Evolutionary conservation across 495 filamentous ascomycete genomes (phyloP).

Genomic region (Trichoderma asperelloides): DNA sequence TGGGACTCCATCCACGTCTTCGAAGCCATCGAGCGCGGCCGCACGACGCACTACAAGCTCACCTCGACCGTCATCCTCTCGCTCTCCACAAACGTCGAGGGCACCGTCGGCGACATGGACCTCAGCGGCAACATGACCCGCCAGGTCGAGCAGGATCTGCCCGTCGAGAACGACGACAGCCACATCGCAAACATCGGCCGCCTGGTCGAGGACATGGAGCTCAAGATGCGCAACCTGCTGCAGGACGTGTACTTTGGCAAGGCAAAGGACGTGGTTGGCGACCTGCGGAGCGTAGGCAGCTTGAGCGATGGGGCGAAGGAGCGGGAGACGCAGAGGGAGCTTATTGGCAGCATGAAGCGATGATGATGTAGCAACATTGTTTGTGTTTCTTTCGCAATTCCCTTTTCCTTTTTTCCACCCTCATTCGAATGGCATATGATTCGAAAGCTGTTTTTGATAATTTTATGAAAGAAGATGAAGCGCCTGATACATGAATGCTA

Average conservation of each 20-base stretch:
- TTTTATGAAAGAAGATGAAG: no score
- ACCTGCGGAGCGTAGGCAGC: constrained; percentile 80
- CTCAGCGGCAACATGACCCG: constrained; percentile 95
- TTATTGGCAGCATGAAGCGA: constrained; percentile 68
- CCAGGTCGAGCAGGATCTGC: constrained; percentile 84
- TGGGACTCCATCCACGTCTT: constrained; percentile 99
- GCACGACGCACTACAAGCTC: constrained; percentile 91
- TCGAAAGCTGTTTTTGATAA: no score
- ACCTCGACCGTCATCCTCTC: constrained; percentile 94
- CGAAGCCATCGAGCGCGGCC: constrained; percentile 83
- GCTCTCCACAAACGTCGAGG: constrained; percentile 54
- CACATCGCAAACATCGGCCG: constrained; percentile 93
- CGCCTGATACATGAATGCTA: no score
- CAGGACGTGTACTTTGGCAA: constrained; percentile 99
- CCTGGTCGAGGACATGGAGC: constrained; percentile 98
- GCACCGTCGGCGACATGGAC: constrained; percentile 79
- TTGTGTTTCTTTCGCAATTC: no score
- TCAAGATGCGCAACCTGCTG: constrained; percentile 97
- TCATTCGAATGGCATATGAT: background rate
- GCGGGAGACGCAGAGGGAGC: constrained; percentile 77
- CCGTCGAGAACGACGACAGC: constrained; percentile 80
- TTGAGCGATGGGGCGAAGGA: constrained; percentile 83
- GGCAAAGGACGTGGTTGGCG: constrained; percentile 97
- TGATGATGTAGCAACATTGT: constrained; percentile 16
- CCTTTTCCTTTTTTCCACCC: background rate